phyloP scores from a whole-genome alignment of 2,329 filamentous ascomycete genomes.

The Phialophora verrucosa region DNA sequence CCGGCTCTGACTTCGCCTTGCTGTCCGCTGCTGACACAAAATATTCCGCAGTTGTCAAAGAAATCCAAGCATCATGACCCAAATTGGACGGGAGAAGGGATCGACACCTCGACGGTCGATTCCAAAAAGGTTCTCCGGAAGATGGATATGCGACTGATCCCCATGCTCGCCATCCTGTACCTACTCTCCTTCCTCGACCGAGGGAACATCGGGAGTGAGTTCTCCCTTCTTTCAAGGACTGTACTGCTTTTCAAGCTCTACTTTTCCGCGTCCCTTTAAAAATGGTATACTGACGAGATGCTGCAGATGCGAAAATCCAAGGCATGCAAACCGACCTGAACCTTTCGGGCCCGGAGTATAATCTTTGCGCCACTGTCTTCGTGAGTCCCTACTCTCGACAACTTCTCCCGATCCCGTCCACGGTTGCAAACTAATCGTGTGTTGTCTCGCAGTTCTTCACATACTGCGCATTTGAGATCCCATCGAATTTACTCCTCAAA shows the following conservation, averaged over 20 bases:
- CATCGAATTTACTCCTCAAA: conserved; percentile 68
- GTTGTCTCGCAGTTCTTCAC: conserved; percentile 48
- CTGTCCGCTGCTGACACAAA: neutral
- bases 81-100: conserved; percentile 28
- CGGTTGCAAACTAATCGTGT: neutral
- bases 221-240: neutral
- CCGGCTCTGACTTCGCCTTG: neutral
- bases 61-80: conserved; percentile 31
- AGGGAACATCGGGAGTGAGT: conserved; percentile 71
- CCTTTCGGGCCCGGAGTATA: conserved; percentile 52
- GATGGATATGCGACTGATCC: conserved; percentile 49
- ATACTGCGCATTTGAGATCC: conserved; percentile 66
- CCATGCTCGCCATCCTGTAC: conserved; percentile 58
- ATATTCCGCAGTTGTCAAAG: neutral
- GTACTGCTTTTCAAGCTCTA: neutral
- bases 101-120: conserved; percentile 30
- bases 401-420: neutral
- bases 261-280: neutral
- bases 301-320: conserved; percentile 67
- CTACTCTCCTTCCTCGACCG: conserved; percentile 67
- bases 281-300: neutral
- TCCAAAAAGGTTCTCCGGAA: conserved; percentile 38
- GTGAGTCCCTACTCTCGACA: neutral
- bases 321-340: conserved; percentile 62
- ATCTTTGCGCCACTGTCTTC: conserved; percentile 62